phyloP scores from a whole-genome alignment of 352 stramenopile species.

The Globisporangium parvum region DNA sequence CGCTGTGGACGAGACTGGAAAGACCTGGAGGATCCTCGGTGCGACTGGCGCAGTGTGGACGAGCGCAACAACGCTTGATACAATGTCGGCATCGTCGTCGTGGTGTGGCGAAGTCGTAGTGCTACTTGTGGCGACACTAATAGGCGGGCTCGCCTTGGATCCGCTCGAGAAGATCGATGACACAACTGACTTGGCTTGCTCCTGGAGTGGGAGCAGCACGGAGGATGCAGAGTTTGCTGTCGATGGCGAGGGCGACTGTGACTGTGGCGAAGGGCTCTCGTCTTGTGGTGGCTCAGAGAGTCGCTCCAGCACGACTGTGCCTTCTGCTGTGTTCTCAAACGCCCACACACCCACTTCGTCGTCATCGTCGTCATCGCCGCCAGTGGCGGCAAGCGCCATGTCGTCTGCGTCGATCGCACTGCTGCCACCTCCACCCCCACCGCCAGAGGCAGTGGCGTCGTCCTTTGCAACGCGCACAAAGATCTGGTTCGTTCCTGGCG shows the following conservation, averaged over 20 bases:
- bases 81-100: neutral
- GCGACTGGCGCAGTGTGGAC: conserved; percentile 16
- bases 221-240: conserved; percentile 6
- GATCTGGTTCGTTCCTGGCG: conserved; percentile 53
- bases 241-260: too few relatives aligned
- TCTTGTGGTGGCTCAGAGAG: conserved; percentile 41
- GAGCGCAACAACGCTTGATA: conserved; percentile 4
- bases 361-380: neutral
- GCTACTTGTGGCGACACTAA: neutral
- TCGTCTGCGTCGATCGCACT: conserved; percentile 15
- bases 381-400: neutral
- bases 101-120: neutral
- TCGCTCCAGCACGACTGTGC: conserved; percentile 51
- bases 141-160: neutral
- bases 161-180: conserved; percentile 47
- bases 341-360: conserved; percentile 46
- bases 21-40: conserved; percentile 53
- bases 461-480: conserved; percentile 38
- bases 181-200: conserved; percentile 67
- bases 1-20: conserved; percentile 46
- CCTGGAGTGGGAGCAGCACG: conserved; percentile 29
- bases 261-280: neutral
- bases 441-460: conserved; percentile 2
- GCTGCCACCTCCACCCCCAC: conserved; percentile 9
- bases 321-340: conserved; percentile 59